Evolutionary conservation across 2,329 filamentous ascomycete genomes (phyloP), one percentile per base, ranked within the genome.

Genomic region (Sclerotinia nivalis): DNA sequence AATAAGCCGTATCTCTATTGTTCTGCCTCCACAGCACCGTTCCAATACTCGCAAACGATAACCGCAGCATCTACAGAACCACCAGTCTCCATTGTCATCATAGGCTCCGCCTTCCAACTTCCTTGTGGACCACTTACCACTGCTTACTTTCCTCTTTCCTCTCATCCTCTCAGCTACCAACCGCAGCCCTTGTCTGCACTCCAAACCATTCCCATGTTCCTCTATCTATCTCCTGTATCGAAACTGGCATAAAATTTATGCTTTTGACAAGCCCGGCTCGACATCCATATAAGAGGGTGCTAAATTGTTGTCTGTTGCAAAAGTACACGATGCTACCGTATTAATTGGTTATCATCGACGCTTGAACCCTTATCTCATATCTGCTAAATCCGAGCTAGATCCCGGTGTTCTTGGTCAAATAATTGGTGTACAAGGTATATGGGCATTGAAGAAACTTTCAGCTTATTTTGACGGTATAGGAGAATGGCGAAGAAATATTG

Each of bases 231-330:
- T 80, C 84, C 52, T 79, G 88, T 1, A 79, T 87, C 1, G 73
- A 79, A 0, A 80, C 77, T 0, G 83, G 82, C 0, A 77, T 88
- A 28, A 58, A 49, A n/a, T 83, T 87, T 66, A 79, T 88, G 0
- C 80, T 89, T 0, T 87, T 28, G 87, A 89, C 74, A 88, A 89
- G 73, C 87, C 87, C 0, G 76, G 89, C 34, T 83, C 83, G 54
- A 82, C 78, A 7, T 79, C 82, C 45, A 77, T 82, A 31, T 60
- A 87, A 71, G 72, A 81, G 20, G 77, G 81, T 0, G 72, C 88
- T 0, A 73, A 31, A n/a, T 28, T 49, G 10, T 43, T 66, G 22
- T 66, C 64, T 6, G 12, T n/a, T 28, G 37, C 20, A 47, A 43
- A 47, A 34, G 40, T 58, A n/a, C 9, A 56, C 18, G 25, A 28